Conservation (phyloP, 352 stramenopile genomes). For the Phytophthora rubi region DNA sequence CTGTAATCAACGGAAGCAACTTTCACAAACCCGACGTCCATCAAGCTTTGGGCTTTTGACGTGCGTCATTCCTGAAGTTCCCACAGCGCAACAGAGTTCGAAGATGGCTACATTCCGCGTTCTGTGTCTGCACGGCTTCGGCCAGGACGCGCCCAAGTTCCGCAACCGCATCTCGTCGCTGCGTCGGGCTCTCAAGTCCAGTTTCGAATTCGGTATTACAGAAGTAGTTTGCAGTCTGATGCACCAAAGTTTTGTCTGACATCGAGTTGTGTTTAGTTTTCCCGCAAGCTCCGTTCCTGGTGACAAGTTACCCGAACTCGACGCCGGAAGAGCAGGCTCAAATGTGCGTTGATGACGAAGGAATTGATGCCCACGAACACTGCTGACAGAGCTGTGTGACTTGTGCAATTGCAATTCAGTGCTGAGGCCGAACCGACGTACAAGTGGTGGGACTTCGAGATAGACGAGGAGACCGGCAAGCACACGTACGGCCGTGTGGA, state of each 20-base stretch:
- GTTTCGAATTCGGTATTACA: slow-evolving; percentile 73
- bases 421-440: slow-evolving; percentile 55
- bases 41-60: too few species aligned
- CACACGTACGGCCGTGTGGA: slow-evolving; percentile 62
- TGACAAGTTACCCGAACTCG: slow-evolving; percentile 64
- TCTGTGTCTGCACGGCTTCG: slow-evolving; percentile 84
- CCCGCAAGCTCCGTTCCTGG: slow-evolving; percentile 67
- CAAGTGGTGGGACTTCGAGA: slow-evolving; percentile 79
- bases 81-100: neutral
- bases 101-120: slow-evolving; percentile 63
- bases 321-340: slow-evolving; percentile 48
- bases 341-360: slow-evolving; percentile 24
- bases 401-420: slow-evolving; percentile 7
- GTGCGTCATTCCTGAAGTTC: slow-evolving; percentile 32
- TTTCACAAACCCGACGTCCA: slow-evolving; percentile 22
- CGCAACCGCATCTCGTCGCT: slow-evolving; percentile 75
- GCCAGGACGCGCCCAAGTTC: slow-evolving; percentile 76
- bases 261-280: slow-evolving; percentile 47
- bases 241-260: neutral
- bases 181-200: slow-evolving; percentile 75
- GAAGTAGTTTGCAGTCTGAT: too few species aligned
- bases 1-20: slow-evolving; percentile 25
- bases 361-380: neutral
- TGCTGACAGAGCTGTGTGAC: slow-evolving; percentile 3
- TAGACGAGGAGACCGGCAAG: slow-evolving; percentile 46